A percentile compares a stretch with the other conserved stretches of the same genome.
These are phyloP conservation scores for Acer yangbiense DNA, from an alignment of 345 rosid genomes.

Conservation along the genomic window DNA sequence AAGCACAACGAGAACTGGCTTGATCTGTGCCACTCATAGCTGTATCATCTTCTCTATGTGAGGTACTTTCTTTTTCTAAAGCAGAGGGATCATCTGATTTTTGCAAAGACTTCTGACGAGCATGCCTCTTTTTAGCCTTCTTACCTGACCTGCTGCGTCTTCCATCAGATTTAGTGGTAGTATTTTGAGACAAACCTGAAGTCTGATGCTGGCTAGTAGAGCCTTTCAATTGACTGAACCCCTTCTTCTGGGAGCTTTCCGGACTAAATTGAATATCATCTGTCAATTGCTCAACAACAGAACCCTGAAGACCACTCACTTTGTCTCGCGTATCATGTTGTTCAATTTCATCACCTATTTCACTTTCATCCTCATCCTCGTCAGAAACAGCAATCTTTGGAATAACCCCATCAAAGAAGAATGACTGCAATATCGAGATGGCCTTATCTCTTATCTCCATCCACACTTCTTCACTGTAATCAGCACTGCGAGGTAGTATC, in stretches of 20 bases:
- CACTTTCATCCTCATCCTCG: conserved; percentile 73
- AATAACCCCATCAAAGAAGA: conserved; percentile 72
- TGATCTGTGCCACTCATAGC: conserved; percentile 92
- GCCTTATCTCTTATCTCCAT: conserved; percentile 96
- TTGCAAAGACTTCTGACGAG: conserved; percentile 63
- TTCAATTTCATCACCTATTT: conserved; percentile 53
- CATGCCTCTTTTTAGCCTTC: conserved; percentile 94
- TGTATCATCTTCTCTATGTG: conserved; percentile 77
- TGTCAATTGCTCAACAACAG: conserved; percentile 49
- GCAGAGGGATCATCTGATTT: conserved; percentile 62
- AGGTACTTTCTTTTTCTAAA: conserved; percentile 68
- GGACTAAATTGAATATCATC: conserved; percentile 54
- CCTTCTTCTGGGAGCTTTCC: conserved; percentile 52
- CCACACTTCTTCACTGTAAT: conserved; percentile 99
- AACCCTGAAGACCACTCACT: conserved; percentile 46
- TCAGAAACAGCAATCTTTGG: conserved; percentile 81
- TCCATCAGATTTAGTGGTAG: conserved; percentile 53
- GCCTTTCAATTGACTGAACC: conserved; percentile 45
- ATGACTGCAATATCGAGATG: conserved; percentile 76
- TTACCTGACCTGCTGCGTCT: conserved; percentile 83
- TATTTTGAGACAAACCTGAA: conserved; percentile 53
- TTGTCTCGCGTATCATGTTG: conserved; percentile 41
- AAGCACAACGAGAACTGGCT: conserved; percentile 79
- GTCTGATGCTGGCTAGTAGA: conserved; percentile 54
- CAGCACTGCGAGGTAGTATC: conserved; percentile 97